These are phyloP conservation scores for Populus euphratica DNA, from an alignment of 345 rosid species.

Conservation along the genomic window DNA sequence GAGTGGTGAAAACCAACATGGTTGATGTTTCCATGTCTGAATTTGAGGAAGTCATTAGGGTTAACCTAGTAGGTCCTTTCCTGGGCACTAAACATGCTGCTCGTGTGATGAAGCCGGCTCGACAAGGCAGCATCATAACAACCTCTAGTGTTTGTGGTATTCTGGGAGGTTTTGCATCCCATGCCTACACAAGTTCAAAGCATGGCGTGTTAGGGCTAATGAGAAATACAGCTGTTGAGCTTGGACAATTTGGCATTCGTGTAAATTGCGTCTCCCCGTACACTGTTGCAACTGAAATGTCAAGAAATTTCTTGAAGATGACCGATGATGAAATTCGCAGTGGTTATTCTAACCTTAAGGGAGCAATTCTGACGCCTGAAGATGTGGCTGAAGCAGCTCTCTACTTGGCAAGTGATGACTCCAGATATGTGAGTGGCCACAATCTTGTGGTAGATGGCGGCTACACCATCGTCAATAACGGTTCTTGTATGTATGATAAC, in stretches of 20 bases:
- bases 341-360: slow-evolving; percentile 8
- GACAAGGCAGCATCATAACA: slow-evolving; percentile 1
- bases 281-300: background rate
- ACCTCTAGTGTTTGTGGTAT: slow-evolving; percentile 2
- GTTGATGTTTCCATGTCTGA: background rate
- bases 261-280: slow-evolving; percentile 18
- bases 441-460: slow-evolving; percentile 15
- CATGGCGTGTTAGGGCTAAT: slow-evolving; percentile 8
- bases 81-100: slow-evolving; percentile 17
- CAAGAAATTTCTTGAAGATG: slow-evolving; percentile 3
- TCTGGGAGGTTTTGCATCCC: background rate
- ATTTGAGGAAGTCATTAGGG: background rate
- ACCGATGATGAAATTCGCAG: slow-evolving; percentile 2
- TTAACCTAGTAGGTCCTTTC: slow-evolving; percentile 14
- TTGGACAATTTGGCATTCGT: slow-evolving; percentile 13
- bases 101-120: slow-evolving; percentile 1
- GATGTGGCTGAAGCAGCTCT: slow-evolving; percentile 15
- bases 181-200: slow-evolving; percentile 8
- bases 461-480: background rate
- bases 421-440: slow-evolving; percentile 9
- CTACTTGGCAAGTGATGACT: slow-evolving; percentile 8
- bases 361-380: background rate
- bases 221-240: background rate
- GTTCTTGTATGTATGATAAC: background rate
- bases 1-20: background rate